phyloP scores from a whole-genome alignment of 2,329 filamentous ascomycete species.

The Ophiostoma triangulosporum region DNA sequence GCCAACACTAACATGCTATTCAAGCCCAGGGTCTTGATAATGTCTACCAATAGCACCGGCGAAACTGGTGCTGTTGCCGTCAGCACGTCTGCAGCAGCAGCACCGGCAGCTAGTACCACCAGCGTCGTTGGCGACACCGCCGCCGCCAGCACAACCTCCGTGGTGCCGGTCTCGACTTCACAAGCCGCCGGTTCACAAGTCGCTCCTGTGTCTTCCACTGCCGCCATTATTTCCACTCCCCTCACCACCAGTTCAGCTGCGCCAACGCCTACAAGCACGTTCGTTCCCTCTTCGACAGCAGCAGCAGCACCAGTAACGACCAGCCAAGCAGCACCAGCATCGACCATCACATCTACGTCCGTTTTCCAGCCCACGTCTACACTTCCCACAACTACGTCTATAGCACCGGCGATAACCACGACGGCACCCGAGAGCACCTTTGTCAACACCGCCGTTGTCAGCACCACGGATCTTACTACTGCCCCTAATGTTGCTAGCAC shows the following conservation, averaged over 20 bases:
- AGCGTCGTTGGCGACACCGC: not conserved
- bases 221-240: too few species aligned
- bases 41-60: conserved; percentile 20
- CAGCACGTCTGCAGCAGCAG: conserved; percentile 5
- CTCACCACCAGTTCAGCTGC: conserved; percentile 1
- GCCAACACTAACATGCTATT: conserved; percentile 19
- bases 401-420: conserved; percentile 13
- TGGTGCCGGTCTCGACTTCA: not conserved
- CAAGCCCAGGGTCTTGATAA: conserved; percentile 18
- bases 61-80: conserved; percentile 9
- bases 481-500: conserved; percentile 10
- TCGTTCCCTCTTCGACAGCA: not conserved
- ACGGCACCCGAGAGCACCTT: not conserved
- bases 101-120: not conserved
- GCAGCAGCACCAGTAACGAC: not conserved
- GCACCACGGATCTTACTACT: not conserved
- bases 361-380: not conserved
- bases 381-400: conserved; percentile 8
- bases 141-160: not conserved
- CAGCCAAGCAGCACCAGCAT: not conserved
- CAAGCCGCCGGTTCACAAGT: conserved; percentile 6
- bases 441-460: too few species aligned
- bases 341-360: conserved; percentile 7
- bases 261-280: not conserved
- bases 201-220: conserved; percentile 2